A percentile compares a stretch with the other conserved stretches of the same genome.
Conservation (phyloP, 345 rosid species). For the Citrus cavaleriei region DNA sequence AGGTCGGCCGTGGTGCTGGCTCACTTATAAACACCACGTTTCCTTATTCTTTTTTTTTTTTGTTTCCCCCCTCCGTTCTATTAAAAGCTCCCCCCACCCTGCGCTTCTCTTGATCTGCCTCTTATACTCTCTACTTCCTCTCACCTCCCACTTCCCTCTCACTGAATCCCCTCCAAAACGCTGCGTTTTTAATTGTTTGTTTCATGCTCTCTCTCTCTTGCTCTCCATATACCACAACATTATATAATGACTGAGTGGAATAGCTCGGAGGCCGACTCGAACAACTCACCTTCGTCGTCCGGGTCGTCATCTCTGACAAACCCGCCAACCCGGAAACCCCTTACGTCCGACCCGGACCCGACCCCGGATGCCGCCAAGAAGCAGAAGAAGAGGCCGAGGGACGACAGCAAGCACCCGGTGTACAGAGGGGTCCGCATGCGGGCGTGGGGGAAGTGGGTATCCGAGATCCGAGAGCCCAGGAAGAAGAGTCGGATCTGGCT, state of each 20-base stretch:
- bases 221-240: neutral
- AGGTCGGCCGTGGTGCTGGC: conserved; percentile 7
- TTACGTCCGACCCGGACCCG: neutral
- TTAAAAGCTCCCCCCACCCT: neutral
- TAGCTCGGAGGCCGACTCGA: conserved; percentile 5
- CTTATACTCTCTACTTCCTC: neutral
- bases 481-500: conserved; percentile 97
- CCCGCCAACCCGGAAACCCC: neutral
- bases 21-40: conserved; percentile 15
- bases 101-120: neutral
- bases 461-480: conserved; percentile 95
- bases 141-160: no score
- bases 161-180: no score
- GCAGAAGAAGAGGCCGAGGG: conserved; percentile 1
- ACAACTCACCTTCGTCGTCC: conserved; percentile 1
- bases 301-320: neutral
- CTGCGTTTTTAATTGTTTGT: neutral
- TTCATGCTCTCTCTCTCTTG: neutral
- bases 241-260: neutral
- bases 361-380: neutral
- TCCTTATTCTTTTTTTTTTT: neutral
- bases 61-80: neutral
- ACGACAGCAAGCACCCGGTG: conserved; percentile 43
- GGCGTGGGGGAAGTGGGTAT: conserved; percentile 97
- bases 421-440: conserved; percentile 92